Conservation (phyloP, 345 rosid genomes). For the Arabidopsis suecica region DNA sequence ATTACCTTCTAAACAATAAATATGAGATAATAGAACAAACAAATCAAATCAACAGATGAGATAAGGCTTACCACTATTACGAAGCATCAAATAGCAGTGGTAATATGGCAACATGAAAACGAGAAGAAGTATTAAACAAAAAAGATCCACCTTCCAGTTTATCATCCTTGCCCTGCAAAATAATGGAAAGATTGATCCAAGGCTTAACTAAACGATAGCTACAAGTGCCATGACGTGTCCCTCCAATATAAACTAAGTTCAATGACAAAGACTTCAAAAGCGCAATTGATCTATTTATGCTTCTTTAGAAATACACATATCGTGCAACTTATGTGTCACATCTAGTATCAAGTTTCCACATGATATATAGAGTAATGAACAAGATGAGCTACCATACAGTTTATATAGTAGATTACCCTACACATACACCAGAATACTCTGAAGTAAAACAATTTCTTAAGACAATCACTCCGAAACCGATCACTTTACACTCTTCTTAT, state of each 20-base stretch:
- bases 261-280: not conserved
- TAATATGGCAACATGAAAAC: conserved; percentile 93
- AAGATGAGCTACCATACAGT: not conserved
- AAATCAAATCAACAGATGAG: not conserved
- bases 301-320: not conserved
- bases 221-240: not conserved
- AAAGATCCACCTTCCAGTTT: conserved; percentile 92
- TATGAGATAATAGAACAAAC: not conserved
- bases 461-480: not conserved
- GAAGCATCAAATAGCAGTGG: conserved; percentile 93
- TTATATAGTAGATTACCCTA: not conserved
- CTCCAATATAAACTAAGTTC: not conserved
- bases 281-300: not conserved
- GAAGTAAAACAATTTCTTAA: not conserved
- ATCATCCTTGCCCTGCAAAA: conserved; percentile 80
- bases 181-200: conserved; percentile 2
- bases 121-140: conserved; percentile 79
- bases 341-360: not conserved
- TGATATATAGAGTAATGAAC: not conserved
- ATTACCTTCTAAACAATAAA: not conserved
- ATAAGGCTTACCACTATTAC: conserved; percentile 66
- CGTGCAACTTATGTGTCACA: not conserved
- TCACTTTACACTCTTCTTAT: not conserved
- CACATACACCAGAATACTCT: not conserved
- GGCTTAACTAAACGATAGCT: not conserved